These are phyloP conservation scores for Stipa capillata DNA, from an alignment of 176 grass and related monocot genomes.

Conservation along the genomic window DNA sequence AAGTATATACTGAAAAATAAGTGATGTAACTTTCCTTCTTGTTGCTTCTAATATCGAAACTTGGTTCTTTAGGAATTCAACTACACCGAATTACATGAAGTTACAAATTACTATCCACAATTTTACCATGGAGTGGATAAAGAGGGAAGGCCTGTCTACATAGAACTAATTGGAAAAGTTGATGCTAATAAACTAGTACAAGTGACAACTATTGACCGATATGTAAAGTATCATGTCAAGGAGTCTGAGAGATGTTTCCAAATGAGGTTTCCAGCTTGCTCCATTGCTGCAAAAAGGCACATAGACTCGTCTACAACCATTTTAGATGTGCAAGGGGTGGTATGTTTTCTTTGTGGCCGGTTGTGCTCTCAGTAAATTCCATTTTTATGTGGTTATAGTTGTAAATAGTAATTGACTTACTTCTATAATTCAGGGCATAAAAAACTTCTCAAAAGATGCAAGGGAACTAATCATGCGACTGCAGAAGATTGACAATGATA, in stretches of 20 bases:
- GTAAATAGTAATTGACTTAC: slow-evolving; percentile 16
- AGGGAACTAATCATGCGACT: slow-evolving; percentile 84
- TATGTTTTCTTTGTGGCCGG: slow-evolving; percentile 28
- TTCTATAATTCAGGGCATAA: slow-evolving; percentile 64
- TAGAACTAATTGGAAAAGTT: slow-evolving; percentile 85
- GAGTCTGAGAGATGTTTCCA: slow-evolving; percentile 61
- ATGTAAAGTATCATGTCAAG: slow-evolving; percentile 88
- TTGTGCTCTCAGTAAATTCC: not conserved
- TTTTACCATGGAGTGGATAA: slow-evolving; percentile 98
- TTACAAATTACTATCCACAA: slow-evolving; percentile 89
- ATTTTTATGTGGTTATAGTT: not conserved
- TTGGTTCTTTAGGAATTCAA: slow-evolving; percentile 65
- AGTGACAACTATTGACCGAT: slow-evolving; percentile 88
- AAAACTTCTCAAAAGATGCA: slow-evolving; percentile 95
- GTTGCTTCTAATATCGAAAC: slow-evolving; percentile 4
- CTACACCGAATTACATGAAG: slow-evolving; percentile 61
- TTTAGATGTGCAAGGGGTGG: slow-evolving; percentile 90
- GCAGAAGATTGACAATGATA: slow-evolving; percentile 92
- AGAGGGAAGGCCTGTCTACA: slow-evolving; percentile 85
- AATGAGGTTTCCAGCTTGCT: slow-evolving; percentile 73
- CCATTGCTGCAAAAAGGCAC: slow-evolving; percentile 67
- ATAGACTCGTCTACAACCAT: slow-evolving; percentile 78
- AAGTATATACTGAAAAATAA: not conserved
- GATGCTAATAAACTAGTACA: slow-evolving; percentile 77
- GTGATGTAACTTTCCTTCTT: not conserved